Evolutionary conservation across 2,329 filamentous ascomycete species (phyloP).

Genomic region (Dryadomyces quercus-mongolicae): DNA sequence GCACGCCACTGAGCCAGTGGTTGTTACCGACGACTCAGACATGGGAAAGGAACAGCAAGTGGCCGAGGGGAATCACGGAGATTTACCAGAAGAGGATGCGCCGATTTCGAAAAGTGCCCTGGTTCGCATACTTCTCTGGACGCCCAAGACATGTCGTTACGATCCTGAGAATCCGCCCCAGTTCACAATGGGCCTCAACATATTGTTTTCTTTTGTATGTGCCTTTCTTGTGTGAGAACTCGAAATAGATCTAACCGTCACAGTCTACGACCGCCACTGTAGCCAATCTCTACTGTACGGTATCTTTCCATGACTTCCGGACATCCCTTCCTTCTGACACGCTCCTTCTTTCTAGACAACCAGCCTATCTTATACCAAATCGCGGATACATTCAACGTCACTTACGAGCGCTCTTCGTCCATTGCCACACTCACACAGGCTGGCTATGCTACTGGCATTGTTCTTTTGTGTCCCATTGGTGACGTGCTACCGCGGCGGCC

Average conservation of each 20-base stretch:
- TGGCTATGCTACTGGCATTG: constrained; percentile 61
- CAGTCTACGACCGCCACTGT: constrained; percentile 55
- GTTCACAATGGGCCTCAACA: constrained; percentile 56
- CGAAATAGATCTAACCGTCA: neutral
- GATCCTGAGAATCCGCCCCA: constrained; percentile 51
- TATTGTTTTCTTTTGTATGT: constrained; percentile 53
- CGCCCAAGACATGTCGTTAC: constrained; percentile 54
- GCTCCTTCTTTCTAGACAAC: constrained; percentile 44
- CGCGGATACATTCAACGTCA: constrained; percentile 57
- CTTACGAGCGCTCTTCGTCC: constrained; percentile 51
- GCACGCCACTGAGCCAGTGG: too few relatives aligned
- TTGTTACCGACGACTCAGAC: too few relatives aligned
- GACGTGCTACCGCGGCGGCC: constrained; percentile 56
- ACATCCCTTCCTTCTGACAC: neutral
- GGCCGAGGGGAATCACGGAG: too few relatives aligned
- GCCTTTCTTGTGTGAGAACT: neutral
- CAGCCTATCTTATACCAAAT: constrained; percentile 70
- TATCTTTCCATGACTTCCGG: neutral
- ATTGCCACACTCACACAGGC: constrained; percentile 70
- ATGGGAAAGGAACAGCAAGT: too few relatives aligned
- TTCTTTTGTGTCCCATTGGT: constrained; percentile 65
- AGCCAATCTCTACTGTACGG: constrained; percentile 54
- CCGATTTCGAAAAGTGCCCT: too few relatives aligned
- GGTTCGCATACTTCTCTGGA: constrained; percentile 4
- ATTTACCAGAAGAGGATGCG: too few relatives aligned